Evolutionary conservation across 148 eudicot genomes (phyloP).

Genomic region (Pouteria glomerata): DNA sequence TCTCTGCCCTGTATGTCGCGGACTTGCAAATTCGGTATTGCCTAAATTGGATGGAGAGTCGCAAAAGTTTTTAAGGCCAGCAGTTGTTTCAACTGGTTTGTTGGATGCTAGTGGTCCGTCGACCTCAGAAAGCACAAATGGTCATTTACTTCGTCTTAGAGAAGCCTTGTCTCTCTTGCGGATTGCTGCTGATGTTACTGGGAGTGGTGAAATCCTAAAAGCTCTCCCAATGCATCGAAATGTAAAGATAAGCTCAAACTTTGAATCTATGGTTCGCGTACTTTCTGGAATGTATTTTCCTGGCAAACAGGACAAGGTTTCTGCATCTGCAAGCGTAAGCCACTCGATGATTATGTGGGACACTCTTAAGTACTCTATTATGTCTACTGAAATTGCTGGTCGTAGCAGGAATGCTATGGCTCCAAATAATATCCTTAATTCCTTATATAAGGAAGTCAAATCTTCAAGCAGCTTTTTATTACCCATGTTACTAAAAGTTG

Average conservation of each 20-base stretch:
- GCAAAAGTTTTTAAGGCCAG: conserved; percentile 28
- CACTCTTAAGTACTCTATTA: conserved; percentile 79
- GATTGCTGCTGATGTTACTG: conserved; percentile 60
- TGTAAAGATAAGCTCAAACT: conserved; percentile 39
- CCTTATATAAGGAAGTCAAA: conserved; percentile 60
- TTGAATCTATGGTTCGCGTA: conserved; percentile 51
- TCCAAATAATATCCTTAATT: conserved; percentile 40
- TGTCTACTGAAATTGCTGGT: conserved; percentile 90
- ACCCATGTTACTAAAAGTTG: conserved; percentile 58
- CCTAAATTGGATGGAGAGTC: conserved; percentile 55
- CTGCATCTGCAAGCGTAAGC: conserved; percentile 56
- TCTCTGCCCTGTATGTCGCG: conserved; percentile 94
- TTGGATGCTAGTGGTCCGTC: conserved; percentile 24
- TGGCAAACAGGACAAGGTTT: conserved; percentile 42
- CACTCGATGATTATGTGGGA: conserved; percentile 82
- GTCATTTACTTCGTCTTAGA: conserved; percentile 34
- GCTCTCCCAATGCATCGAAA: conserved; percentile 40
- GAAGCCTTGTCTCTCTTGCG: conserved; percentile 51
- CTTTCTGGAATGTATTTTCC: conserved; percentile 69
- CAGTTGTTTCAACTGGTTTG: conserved; percentile 12
- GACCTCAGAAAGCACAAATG: conserved; percentile 16
- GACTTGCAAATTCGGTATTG: conserved; percentile 78
- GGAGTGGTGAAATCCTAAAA: conserved; percentile 47
- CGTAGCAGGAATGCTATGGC: conserved; percentile 44
- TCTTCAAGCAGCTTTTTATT: conserved; percentile 74